Evolutionary conservation across 2,329 filamentous ascomycete species (phyloP).

Genomic region (Pseudogymnoascus pannorum): DNA sequence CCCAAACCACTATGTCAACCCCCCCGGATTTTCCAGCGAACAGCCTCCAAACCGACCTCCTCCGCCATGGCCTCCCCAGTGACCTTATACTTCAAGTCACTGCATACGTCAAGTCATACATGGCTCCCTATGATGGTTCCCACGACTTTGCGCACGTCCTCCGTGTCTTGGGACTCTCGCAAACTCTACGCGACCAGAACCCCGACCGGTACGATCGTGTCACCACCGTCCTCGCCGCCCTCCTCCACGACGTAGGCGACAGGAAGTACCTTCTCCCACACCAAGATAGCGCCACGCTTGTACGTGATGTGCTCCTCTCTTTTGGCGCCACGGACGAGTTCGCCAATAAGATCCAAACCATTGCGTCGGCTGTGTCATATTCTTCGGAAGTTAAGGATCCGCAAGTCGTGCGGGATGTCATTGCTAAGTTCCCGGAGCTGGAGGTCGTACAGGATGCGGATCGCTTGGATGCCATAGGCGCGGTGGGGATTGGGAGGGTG

Average conservation of each 20-base stretch:
- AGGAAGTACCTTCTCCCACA: constrained; percentile 38
- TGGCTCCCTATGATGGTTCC: constrained; percentile 72
- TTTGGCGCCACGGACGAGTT: constrained; percentile 50
- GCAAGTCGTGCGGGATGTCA: constrained; percentile 48
- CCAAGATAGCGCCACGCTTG: constrained; percentile 49
- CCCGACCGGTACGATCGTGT: constrained; percentile 40
- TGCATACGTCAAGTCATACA: constrained; percentile 61
- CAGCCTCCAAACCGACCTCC: background rate
- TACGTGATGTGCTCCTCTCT: constrained; percentile 47
- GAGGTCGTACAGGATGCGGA: constrained; percentile 90
- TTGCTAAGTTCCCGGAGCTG: constrained; percentile 63
- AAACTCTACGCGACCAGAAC: constrained; percentile 46
- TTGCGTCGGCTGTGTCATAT: constrained; percentile 74
- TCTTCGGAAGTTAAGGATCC: constrained; percentile 64
- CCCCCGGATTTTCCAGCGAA: background rate
- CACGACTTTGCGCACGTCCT: constrained; percentile 83
- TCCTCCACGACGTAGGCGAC: constrained; percentile 86
- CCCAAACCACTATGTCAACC: background rate
- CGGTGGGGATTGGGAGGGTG: constrained; percentile 71
- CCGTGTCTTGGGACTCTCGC: constrained; percentile 69
- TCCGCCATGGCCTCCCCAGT: background rate
- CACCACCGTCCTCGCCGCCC: constrained; percentile 59
- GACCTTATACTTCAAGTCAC: constrained; percentile 48
- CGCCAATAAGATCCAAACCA: constrained; percentile 59
- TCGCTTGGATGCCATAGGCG: constrained; percentile 82